Evolutionary conservation across 768 basidiomycete species (phyloP).

Genomic region (Leccinum longicurvipes): DNA sequence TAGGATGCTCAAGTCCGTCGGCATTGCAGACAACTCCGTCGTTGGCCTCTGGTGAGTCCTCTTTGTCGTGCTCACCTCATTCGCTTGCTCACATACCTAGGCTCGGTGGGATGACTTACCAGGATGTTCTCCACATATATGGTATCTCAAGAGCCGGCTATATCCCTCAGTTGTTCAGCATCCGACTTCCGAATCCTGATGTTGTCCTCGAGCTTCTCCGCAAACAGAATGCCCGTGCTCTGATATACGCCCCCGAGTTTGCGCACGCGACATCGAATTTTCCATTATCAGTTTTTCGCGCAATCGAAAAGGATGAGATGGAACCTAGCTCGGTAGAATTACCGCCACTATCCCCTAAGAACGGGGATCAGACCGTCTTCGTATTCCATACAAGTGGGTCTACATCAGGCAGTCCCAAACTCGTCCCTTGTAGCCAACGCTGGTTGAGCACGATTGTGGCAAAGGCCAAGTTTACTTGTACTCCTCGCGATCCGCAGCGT

Average conservation of each 20-base stretch:
- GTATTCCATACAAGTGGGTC: conserved; percentile 82
- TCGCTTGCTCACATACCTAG: conserved; percentile 35
- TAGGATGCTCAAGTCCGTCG: conserved; percentile 41
- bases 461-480: conserved; percentile 56
- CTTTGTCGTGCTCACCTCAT: background rate
- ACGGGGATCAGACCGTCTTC: conserved; percentile 49
- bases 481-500: conserved; percentile 45
- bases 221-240: conserved; percentile 58
- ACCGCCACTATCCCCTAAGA: conserved; percentile 39
- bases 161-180: conserved; percentile 73
- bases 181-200: conserved; percentile 69
- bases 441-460: conserved; percentile 61
- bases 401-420: conserved; percentile 80
- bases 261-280: conserved; percentile 39
- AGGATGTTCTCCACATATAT: conserved; percentile 71
- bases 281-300: conserved; percentile 48
- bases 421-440: conserved; percentile 65
- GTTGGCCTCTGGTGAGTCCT: conserved; percentile 73
- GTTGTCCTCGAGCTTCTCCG: conserved; percentile 68
- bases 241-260: conserved; percentile 64
- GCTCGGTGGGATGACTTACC: conserved; percentile 70
- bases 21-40: conserved; percentile 53
- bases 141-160: conserved; percentile 74
- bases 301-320: conserved; percentile 40
- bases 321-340: conserved; percentile 36